These are phyloP conservation scores for Hylodesmum podocarpum DNA, from an alignment of 306 rosid genomes.

Conservation along the genomic window DNA sequence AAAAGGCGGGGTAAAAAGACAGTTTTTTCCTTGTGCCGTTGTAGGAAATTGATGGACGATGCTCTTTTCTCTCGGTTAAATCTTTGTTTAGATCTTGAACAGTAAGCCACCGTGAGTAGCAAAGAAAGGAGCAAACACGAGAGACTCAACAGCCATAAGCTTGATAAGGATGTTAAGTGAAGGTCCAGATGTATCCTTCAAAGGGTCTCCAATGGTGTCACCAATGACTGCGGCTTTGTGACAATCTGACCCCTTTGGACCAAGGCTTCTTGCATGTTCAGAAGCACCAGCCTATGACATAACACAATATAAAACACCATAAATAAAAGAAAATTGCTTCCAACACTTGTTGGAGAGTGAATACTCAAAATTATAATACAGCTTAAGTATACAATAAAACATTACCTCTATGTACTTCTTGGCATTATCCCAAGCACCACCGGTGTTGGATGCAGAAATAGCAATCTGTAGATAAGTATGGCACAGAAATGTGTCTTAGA, in stretches of 20 bases:
- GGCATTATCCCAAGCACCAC: constrained; percentile 99
- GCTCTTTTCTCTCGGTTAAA: background rate
- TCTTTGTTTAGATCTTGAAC: constrained; percentile 55
- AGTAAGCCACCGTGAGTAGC: constrained; percentile 94
- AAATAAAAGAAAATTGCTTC: background rate
- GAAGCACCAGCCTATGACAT: constrained; percentile 77
- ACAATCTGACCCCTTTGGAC: constrained; percentile 89
- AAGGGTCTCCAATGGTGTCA: constrained; percentile 97
- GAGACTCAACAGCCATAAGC: constrained; percentile 96
- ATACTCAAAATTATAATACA: background rate
- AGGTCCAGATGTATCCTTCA: constrained; percentile 95
- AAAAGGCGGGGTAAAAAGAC: background rate
- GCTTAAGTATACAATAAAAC: background rate
- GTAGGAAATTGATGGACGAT: constrained; percentile 10
- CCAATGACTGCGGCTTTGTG: constrained; percentile 98
- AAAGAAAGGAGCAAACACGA: constrained; percentile 93
- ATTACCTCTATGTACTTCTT: constrained; percentile 93
- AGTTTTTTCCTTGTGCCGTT: background rate
- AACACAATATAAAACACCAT: background rate
- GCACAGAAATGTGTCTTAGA: background rate
- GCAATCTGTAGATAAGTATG: constrained; percentile 69
- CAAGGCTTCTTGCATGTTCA: constrained; percentile 89
- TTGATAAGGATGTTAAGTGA: constrained; percentile 98
- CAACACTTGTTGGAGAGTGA: background rate
- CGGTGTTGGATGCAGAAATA: constrained; percentile 98